A percentile compares a stretch with the other conserved stretches of the same genome.
phyloP scores from a whole-genome alignment of 2,329 filamentous ascomycete genomes.

The Neurospora sp. region DNA sequence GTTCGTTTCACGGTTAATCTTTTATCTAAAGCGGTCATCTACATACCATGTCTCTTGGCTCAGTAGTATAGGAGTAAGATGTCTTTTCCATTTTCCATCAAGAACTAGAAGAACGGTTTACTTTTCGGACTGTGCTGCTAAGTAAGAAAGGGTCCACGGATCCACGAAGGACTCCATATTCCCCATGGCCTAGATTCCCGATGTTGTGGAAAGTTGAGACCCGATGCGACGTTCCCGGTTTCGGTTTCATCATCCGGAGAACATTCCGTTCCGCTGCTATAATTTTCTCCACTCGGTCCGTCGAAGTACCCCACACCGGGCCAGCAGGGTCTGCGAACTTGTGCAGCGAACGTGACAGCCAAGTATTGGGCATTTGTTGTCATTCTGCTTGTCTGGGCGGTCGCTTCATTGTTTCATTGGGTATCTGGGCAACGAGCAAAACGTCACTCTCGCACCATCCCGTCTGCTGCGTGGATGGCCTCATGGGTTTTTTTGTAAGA shows the following conservation, averaged over 20 bases:
- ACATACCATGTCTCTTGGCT: neutral
- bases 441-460: neutral
- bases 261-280: neutral
- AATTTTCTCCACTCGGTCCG: neutral
- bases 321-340: neutral
- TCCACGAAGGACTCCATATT: neutral
- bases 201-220: neutral
- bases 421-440: neutral
- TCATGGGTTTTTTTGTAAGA: neutral
- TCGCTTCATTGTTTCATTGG: neutral
- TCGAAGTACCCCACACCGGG: neutral
- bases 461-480: neutral
- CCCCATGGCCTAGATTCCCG: neutral
- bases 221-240: neutral
- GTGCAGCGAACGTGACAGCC: neutral
- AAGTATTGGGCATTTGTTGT: neutral
- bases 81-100: neutral
- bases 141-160: neutral
- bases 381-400: neutral
- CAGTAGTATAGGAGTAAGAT: neutral
- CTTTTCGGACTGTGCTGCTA: neutral
- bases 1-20: neutral
- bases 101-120: neutral
- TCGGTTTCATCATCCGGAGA: neutral
- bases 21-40: neutral